Evolutionary conservation across 495 filamentous ascomycete genomes (phyloP).

Genomic region (Annulohypoxylon nitens): DNA sequence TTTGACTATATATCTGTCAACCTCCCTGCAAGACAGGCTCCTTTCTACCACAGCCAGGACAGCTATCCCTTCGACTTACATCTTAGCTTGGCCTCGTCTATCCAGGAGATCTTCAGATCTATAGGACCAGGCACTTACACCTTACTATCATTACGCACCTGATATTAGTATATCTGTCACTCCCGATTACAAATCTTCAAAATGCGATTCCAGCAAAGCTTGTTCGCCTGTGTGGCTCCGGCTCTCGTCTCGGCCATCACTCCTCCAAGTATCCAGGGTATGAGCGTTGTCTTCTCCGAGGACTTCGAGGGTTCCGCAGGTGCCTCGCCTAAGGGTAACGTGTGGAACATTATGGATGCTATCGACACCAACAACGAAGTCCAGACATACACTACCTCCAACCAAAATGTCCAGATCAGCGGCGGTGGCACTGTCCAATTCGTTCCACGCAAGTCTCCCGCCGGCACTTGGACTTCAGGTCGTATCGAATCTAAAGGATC

Average conservation of each 20-base stretch:
- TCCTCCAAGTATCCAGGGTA: constrained; percentile 49
- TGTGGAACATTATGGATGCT: constrained; percentile 57
- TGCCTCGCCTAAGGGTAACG: constrained; percentile 39
- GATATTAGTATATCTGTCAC: constrained; percentile 22
- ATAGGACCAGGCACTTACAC: constrained; percentile 31
- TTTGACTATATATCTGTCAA: constrained; percentile 35
- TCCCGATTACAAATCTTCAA: constrained; percentile 34
- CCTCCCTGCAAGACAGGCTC: constrained; percentile 51
- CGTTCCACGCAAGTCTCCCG: constrained; percentile 55
- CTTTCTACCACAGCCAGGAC: constrained; percentile 40
- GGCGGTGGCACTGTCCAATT: constrained; percentile 62
- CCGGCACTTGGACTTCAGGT: constrained; percentile 63
- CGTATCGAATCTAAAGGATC: constrained; percentile 60
- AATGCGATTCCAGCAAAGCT: constrained; percentile 50
- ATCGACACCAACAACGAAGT: constrained; percentile 63
- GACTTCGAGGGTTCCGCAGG: constrained; percentile 51
- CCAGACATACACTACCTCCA: constrained; percentile 58
- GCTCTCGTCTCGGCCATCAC: constrained; percentile 46
- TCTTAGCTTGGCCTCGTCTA: constrained; percentile 6
- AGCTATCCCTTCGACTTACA: constrained; percentile 26
- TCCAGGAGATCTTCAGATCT: constrained; percentile 37
- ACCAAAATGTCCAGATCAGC: constrained; percentile 60
- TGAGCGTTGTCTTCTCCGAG: constrained; percentile 51
- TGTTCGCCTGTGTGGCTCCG: constrained; percentile 40
- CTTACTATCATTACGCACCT: constrained; percentile 31